Conservation (phyloP, 768 basidiomycete genomes). For the Pholiota molesta region DNA sequence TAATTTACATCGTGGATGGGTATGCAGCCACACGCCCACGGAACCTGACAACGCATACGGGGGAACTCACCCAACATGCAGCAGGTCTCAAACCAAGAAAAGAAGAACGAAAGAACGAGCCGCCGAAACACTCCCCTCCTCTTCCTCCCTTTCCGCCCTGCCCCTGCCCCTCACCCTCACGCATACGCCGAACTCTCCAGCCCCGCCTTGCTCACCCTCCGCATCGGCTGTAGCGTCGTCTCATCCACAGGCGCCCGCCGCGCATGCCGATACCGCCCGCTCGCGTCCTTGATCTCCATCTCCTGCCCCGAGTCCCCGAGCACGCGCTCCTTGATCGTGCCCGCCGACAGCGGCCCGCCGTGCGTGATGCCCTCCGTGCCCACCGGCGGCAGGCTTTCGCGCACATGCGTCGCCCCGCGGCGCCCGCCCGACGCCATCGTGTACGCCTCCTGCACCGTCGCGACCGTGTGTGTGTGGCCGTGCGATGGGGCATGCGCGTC, state of each 20-base stretch:
- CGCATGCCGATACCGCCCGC: constrained; percentile 86
- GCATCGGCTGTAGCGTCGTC: constrained; percentile 84
- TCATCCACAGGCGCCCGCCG: constrained; percentile 87
- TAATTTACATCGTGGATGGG: not conserved
- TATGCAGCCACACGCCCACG: not conserved
- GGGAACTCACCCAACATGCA: not conserved
- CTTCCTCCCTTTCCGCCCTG: not conserved
- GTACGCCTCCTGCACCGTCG: constrained; percentile 11
- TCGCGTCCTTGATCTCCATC: constrained; percentile 85
- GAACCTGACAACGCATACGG: not conserved
- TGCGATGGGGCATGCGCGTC: constrained; percentile 1
- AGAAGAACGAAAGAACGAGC: not conserved
- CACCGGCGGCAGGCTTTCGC: constrained; percentile 76
- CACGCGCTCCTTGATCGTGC: constrained; percentile 41
- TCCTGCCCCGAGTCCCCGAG: constrained; percentile 77
- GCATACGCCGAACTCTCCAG: constrained; percentile 66
- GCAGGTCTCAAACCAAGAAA: not conserved
- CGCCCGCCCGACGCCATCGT: constrained; percentile 45
- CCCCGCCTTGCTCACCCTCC: constrained; percentile 92
- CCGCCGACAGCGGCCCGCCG: constrained; percentile 39
- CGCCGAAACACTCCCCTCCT: not conserved
- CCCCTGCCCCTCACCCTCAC: not conserved
- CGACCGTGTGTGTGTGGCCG: constrained; percentile 16
- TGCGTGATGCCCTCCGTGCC: constrained; percentile 27
- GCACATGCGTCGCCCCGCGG: constrained; percentile 60